Base-by-base conservation (phyloP, 768 basidiomycete species). In the Xerocomus spinulosus region DNA sequence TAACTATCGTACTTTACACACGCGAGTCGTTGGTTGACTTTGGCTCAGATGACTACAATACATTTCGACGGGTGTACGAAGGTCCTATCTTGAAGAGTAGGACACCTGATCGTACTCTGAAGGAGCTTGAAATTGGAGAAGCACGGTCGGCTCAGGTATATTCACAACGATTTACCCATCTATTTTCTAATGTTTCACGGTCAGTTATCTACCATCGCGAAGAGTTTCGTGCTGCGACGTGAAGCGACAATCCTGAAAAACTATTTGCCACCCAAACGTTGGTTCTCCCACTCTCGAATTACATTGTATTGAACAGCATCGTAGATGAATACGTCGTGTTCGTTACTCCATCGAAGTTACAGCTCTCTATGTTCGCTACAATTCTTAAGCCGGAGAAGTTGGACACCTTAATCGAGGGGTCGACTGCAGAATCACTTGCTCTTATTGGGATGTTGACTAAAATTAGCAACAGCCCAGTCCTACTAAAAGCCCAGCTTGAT, bases 261-360 rank as follows among this genome's bases (percentile, higher is more conserved):
- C 52, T 89, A 87, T 63, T 70, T 99, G 18, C 95, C 95, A 9
- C 92, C 96, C 1, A 96, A 96, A 73, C 74, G 94, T 96, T 48
- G 50, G 85, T 66, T 28, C 17, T 40, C 15, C 25, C 29, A 28
- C 24, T 45, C 30, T 24, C 34, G 10, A 21, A 7, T 14, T 24
- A 15, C 33, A 50, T 24, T 52, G 32, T 26, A 4, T 23, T 54
- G 34, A 50, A 35, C 36, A 15, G 18, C 15, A 23, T 35, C 9
- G 8, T 53, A 98, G 95, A 89, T 61, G 96, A 99, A 81, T 97
- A 95, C 62, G 87, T 95, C n/a, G 83, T 98, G n/a, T 98, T 98
- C 64, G 76, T 96, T 25, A 83, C 83, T 5, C 95, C 96, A 0
- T 93, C 92, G 1, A 41, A 68, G n/a, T 69, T 96, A 15, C 95